Evolutionary conservation across 306 rosid genomes (phyloP), one percentile per base, ranked within the genome.

Genomic region (Quercus aquifolioides): DNA sequence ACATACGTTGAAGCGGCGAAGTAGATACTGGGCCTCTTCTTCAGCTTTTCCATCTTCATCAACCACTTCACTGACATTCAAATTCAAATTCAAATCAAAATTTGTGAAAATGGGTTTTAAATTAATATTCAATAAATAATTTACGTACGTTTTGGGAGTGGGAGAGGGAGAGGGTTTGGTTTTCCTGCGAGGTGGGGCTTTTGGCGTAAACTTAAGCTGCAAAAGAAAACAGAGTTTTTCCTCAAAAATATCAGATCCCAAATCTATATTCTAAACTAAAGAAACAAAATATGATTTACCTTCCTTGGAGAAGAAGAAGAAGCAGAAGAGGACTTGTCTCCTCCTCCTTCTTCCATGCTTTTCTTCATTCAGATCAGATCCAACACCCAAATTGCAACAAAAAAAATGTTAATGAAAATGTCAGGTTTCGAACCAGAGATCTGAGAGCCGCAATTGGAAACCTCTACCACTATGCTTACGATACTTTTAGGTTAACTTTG

Each of bases 151-250:
- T 85, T 83, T 60, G 9, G 71, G 38, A 9, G 75, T 25, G 2
- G 54, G 54, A 49, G 54, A 8, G 14, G 14, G 52, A 12, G 41
- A 52, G 5, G 86, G 69, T 33, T 75, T 84, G 63, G 77, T 78
- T 41, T 76, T 88, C 46, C 77, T 70, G 55, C 83, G 84, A 20
- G 81, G 77, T 26, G 78, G 62, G 55, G 85, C 58, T 83, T 65
- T 91, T 43, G 98, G 98, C 9, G 74, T 6, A 80, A 79, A 94
- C 82, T 79, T 92, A 1, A 30, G 26, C 96, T 89, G 89, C 43
- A 68, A 6, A 78, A 41, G 46, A 41, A 41, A 41, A 41, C 46
- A 41, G 46, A 41, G 46, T 41, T 41, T 41, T 41, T 41, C 46
- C 46, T 41, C 46, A 41, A 41, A 41, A 41, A 8, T 8, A 30